A percentile compares a stretch with the other conserved stretches of the same genome.
These are phyloP conservation scores for Tylopilus balloui DNA, from an alignment of 768 basidiomycete species.

Conservation along the genomic window DNA sequence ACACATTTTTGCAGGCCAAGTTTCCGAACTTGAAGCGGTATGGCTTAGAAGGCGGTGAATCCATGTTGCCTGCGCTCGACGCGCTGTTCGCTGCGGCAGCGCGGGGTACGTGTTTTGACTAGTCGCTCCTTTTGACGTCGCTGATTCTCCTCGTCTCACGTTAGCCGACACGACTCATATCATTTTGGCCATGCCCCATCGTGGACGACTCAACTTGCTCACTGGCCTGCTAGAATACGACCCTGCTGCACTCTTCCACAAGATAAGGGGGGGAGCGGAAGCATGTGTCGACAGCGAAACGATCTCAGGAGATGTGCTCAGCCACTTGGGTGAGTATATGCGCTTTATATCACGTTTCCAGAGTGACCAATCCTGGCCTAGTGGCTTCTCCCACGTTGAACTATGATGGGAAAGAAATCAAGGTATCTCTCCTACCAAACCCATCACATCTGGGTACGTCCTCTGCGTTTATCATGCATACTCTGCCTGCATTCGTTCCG, in stretches of 20 bases:
- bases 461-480: background rate
- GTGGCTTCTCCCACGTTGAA: constrained; percentile 61
- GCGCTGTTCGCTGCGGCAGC: constrained; percentile 67
- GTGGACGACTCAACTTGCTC: constrained; percentile 82
- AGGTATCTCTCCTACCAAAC: constrained; percentile 76
- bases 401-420: constrained; percentile 49
- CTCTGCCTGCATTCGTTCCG: background rate
- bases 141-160: background rate
- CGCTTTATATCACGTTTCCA: background rate
- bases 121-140: background rate
- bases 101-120: constrained; percentile 36
- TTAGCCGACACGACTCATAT: constrained; percentile 65
- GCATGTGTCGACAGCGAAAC: constrained; percentile 54
- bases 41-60: constrained; percentile 89
- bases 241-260: constrained; percentile 72
- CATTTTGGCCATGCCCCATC: constrained; percentile 82
- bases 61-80: constrained; percentile 87
- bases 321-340: constrained; percentile 60
- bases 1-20: constrained; percentile 80
- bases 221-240: constrained; percentile 70
- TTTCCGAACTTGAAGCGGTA: constrained; percentile 88
- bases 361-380: constrained; percentile 18
- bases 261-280: constrained; percentile 79
- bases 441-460: constrained; percentile 66
- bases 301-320: constrained; percentile 81